Evolutionary conservation across 257 asterid species (phyloP).

Genomic region (Leonotis leonurus): DNA sequence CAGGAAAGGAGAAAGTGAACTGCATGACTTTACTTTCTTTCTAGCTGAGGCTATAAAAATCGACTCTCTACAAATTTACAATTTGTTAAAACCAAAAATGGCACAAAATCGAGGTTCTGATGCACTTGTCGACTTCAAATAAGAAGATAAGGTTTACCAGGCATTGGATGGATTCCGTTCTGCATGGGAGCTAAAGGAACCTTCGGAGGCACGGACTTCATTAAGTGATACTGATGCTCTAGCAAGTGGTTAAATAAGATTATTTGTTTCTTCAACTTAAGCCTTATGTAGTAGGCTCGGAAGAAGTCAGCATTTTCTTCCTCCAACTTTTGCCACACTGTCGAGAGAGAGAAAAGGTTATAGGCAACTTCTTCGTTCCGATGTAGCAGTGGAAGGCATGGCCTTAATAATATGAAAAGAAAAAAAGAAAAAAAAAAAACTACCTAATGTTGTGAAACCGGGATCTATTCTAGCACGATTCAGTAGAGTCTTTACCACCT

Average conservation of each 20-base stretch:
- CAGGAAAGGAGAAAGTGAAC: no score
- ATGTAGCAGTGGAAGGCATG: no score
- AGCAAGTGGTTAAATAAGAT: slow-evolving; percentile 82
- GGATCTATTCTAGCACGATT: slow-evolving; percentile 97
- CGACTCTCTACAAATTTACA: not conserved
- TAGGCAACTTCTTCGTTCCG: no score
- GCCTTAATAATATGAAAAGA: not conserved
- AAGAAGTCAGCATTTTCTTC: slow-evolving; percentile 94
- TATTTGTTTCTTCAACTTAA: slow-evolving; percentile 91
- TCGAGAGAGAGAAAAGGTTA: slow-evolving; percentile 16
- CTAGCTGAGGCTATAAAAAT: not conserved
- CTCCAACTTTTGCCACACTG: slow-evolving; percentile 97
- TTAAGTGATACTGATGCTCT: slow-evolving; percentile 72
- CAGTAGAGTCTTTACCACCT: slow-evolving; percentile 85
- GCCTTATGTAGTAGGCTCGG: slow-evolving; percentile 88
- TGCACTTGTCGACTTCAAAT: not conserved
- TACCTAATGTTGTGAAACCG: slow-evolving; percentile 94
- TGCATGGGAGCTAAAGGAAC: slow-evolving; percentile 78
- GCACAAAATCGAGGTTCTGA: not conserved
- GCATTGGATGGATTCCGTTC: slow-evolving; percentile 76
- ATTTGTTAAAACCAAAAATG: not conserved
- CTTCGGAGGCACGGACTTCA: slow-evolving; percentile 74
- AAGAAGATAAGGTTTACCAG: slow-evolving; percentile 50
- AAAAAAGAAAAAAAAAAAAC: no score
- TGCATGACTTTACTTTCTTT: no score